Percentiles rank a stretch among this genome's conserved stretches.
Evolutionary conservation across 2,329 filamentous ascomycete genomes (phyloP).

Genomic region (Alternaria sp.): DNA sequence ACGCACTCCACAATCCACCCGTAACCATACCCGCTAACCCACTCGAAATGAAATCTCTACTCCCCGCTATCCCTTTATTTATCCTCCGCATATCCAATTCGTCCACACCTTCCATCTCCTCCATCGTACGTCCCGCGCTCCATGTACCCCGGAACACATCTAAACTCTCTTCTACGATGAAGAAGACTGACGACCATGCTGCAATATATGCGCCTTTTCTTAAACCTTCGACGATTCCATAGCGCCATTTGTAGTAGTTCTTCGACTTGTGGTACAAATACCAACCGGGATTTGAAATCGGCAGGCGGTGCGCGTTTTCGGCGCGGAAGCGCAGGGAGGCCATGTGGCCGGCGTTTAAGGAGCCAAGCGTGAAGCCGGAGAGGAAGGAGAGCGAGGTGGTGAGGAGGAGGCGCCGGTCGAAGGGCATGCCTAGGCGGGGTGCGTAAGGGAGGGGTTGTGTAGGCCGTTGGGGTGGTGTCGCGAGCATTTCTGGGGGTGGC

Average conservation of each 20-base stretch:
- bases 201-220: conserved; percentile 75
- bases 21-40: conserved; percentile 83
- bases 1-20: conserved; percentile 84
- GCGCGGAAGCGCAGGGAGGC: conserved; percentile 86
- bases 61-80: conserved; percentile 45
- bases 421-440: conserved; percentile 66
- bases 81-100: conserved; percentile 39
- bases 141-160: conserved; percentile 67
- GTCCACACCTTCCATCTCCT: conserved; percentile 46
- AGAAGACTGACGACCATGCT: conserved; percentile 77
- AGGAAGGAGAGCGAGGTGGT: conserved; percentile 69
- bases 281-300: conserved; percentile 83
- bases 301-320: conserved; percentile 94
- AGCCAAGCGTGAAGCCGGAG: conserved; percentile 74
- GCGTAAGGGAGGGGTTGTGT: conserved; percentile 5
- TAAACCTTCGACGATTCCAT: conserved; percentile 78
- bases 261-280: conserved; percentile 99
- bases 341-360: conserved; percentile 73
- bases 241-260: conserved; percentile 84
- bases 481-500: background rate
- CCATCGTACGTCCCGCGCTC: conserved; percentile 51
- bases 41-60: conserved; percentile 76
- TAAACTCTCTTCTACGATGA: conserved; percentile 83
- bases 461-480: background rate
- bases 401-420: conserved; percentile 69